Conservation (phyloP, 163 green algal genomes). For the Trebouxia gelatinosa region DNA sequence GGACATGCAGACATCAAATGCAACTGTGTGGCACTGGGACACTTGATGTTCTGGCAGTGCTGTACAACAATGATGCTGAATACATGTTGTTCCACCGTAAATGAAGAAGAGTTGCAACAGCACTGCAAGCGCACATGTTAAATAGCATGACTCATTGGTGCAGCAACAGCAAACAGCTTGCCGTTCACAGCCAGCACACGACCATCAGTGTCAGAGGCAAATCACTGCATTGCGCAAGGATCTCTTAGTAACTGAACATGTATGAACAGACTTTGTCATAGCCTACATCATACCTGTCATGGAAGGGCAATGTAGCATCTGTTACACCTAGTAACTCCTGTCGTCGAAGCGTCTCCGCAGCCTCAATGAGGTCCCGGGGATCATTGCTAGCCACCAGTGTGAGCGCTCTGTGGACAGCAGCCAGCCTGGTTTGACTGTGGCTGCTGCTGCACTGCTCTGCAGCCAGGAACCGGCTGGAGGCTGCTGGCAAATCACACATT, state of each 20-base stretch:
- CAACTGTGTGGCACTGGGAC: neutral
- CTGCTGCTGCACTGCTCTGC: neutral
- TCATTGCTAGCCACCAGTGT: neutral
- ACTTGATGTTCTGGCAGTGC: neutral
- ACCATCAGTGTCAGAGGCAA: neutral
- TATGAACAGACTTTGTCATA: no score
- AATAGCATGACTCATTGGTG: neutral
- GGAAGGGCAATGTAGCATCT: neutral
- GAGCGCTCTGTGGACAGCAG: neutral
- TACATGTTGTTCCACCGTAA: no score
- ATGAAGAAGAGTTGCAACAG: neutral
- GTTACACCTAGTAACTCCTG: conserved; percentile 4
- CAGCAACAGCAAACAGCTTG: neutral
- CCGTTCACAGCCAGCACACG: neutral
- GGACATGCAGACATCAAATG: no score
- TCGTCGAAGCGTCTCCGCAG: conserved; percentile 25
- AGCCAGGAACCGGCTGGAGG: conserved; percentile 2
- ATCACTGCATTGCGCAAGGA: neutral
- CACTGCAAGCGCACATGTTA: neutral
- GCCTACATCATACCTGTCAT: conserved; percentile 33
- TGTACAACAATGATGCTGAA: neutral
- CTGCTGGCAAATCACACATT: conserved; percentile 3
- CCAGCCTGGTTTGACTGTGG: neutral
- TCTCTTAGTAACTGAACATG: neutral
- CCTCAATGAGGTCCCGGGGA: neutral